Evolutionary conservation across 805 yeast genomes (phyloP).

Genomic region (Komagataella mondaviorum): DNA sequence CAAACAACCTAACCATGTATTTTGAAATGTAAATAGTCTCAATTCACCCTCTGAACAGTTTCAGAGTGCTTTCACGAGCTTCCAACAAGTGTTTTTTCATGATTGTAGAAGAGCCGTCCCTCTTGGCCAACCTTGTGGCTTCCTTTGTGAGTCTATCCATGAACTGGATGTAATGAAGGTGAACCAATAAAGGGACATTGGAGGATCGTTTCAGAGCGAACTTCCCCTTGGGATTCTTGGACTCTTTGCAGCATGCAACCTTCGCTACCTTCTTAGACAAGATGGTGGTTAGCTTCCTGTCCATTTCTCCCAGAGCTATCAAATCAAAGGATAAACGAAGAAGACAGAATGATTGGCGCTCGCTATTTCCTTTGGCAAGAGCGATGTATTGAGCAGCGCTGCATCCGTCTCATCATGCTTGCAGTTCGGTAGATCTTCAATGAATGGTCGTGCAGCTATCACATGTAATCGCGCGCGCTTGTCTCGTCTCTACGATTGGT

Average conservation of each 20-base stretch:
- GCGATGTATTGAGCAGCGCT: neutral
- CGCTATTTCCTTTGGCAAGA: too few relatives aligned
- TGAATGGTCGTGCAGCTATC: neutral
- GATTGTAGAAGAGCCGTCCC: conserved; percentile 27
- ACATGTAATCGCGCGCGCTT: neutral
- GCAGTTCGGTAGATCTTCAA: neutral
- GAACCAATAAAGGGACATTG: conserved; percentile 15
- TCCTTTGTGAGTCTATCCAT: conserved; percentile 23
- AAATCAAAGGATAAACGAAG: neutral
- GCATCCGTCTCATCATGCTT: neutral
- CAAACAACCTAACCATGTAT: conserved; percentile 9
- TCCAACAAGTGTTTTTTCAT: conserved; percentile 25
- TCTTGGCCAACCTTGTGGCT: conserved; percentile 23
- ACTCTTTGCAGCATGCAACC: neutral
- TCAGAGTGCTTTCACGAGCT: conserved; percentile 19
- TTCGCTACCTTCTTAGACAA: neutral
- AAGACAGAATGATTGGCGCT: neutral
- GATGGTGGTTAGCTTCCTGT: neutral
- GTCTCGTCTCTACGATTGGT: neutral
- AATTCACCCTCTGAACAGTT: conserved; percentile 20
- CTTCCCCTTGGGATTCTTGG: neutral
- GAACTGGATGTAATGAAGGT: conserved; percentile 34
- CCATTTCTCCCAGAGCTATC: neutral
- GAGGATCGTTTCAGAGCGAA: neutral
- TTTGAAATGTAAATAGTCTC: conserved; percentile 1